A percentile compares a stretch with the other conserved stretches of the same genome.
phyloP scores from a whole-genome alignment of 1,284 basidiomycete species.

The Sporisorium scitamineum region DNA sequence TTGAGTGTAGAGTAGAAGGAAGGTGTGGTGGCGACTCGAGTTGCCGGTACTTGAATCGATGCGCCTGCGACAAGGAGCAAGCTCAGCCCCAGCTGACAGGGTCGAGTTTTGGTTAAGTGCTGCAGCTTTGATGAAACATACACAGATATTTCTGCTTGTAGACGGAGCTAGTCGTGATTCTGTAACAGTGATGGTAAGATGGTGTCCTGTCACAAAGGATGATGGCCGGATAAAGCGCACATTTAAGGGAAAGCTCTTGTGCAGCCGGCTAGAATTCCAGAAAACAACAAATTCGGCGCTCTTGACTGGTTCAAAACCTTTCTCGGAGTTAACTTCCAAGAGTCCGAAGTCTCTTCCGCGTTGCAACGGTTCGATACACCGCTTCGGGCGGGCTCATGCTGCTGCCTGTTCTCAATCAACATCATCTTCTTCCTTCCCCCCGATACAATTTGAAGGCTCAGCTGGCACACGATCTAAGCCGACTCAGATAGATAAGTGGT shows the following conservation, averaged over 20 bases:
- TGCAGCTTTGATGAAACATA: constrained; percentile 6
- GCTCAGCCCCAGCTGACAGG: constrained; percentile 23
- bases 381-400: too few species aligned
- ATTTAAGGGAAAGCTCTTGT: too few species aligned
- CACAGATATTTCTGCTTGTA: background rate
- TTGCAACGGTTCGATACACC: too few species aligned
- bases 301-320: background rate
- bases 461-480: too few species aligned
- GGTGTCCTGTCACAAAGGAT: background rate
- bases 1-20: background rate
- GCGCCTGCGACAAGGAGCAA: constrained; percentile 1
- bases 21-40: constrained; percentile 7
- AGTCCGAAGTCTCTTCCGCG: background rate
- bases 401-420: too few species aligned
- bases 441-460: background rate
- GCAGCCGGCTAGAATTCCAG: too few species aligned
- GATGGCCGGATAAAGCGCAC: background rate
- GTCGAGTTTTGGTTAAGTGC: background rate
- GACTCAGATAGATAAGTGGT: background rate
- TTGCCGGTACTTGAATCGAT: background rate
- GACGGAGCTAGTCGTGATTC: too few species aligned
- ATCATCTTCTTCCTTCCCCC: too few species aligned
- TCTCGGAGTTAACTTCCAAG: constrained; percentile 3
- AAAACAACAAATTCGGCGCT: constrained; percentile 2
- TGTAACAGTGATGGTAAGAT: background rate